Evolutionary conservation across 148 eudicot genomes (phyloP).

Genomic region (Oxyria digyna): DNA sequence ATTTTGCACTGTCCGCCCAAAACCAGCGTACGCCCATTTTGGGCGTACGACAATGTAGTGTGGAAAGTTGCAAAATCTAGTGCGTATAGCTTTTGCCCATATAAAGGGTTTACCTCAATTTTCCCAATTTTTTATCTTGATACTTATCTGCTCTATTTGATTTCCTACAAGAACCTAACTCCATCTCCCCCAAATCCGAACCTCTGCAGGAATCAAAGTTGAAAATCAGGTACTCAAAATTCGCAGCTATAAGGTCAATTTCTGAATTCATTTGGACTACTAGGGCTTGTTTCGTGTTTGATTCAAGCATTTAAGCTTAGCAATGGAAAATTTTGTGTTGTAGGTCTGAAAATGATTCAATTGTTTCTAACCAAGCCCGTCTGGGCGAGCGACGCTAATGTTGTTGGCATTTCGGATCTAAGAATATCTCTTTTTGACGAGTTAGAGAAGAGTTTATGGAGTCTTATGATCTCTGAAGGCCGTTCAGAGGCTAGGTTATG

Average conservation of each 20-base stretch:
- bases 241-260: not conserved
- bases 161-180: no score
- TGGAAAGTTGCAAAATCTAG: no score
- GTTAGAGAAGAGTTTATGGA: conserved; percentile 47
- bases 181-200: not conserved
- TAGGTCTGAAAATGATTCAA: conserved; percentile 39
- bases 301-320: not conserved
- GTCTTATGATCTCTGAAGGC: conserved; percentile 45
- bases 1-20: no score
- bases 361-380: conserved; percentile 49
- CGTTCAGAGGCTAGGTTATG: conserved; percentile 83
- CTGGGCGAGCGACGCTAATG: conserved; percentile 19
- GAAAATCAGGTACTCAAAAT: not conserved
- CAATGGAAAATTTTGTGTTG: not conserved
- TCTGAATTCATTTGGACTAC: not conserved
- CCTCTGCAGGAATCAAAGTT: not conserved
- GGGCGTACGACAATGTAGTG: no score
- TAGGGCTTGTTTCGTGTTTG: not conserved
- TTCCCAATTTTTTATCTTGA: no score
- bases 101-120: no score
- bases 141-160: no score
- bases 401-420: conserved; percentile 25
- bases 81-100: no score
- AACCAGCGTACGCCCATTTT: no score
- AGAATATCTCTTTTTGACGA: conserved; percentile 32